Evolutionary conservation across 164 flowering plant genomes (phyloP).

Genomic region (Litsea cubeba): DNA sequence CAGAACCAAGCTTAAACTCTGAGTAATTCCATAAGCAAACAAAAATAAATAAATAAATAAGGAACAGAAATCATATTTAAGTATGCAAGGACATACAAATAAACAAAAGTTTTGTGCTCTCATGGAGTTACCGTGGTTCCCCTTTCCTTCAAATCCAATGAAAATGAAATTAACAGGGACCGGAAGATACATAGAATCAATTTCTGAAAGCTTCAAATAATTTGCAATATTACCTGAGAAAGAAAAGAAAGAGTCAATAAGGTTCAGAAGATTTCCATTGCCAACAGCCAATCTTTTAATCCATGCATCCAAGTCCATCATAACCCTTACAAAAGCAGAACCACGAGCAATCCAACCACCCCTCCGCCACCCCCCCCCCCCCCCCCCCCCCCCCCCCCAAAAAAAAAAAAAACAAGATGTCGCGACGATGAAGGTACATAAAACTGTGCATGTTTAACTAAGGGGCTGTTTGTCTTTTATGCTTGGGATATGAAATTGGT

Average conservation of each 20-base stretch:
- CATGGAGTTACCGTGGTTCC: constrained; percentile 66
- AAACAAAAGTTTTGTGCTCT: too few species aligned
- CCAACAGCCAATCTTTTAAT: too few species aligned
- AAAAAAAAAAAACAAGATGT: too few species aligned
- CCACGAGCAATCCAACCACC: too few species aligned
- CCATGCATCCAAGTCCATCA: not conserved
- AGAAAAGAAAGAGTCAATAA: not conserved
- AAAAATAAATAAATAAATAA: not conserved
- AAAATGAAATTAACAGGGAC: constrained; percentile 93
- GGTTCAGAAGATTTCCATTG: not conserved
- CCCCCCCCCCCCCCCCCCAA: too few species aligned
- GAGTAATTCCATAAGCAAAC: constrained; percentile 1
- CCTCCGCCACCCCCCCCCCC: too few species aligned
- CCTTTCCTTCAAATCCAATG: constrained; percentile 96
- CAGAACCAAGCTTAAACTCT: constrained; percentile 75
- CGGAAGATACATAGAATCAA: constrained; percentile 83
- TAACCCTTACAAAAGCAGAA: not conserved
- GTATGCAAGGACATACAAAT: not conserved
- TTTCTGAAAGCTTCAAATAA: constrained; percentile 76
- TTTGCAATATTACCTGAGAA: constrained; percentile 74
- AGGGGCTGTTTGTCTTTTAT: too few species aligned
- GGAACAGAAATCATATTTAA: not conserved
- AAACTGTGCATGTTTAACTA: too few species aligned
- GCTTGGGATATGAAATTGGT: too few species aligned
- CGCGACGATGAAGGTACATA: too few species aligned